Evolutionary conservation across 2,329 filamentous ascomycete species (phyloP).

Genomic region (Calonectria ilicicola): DNA sequence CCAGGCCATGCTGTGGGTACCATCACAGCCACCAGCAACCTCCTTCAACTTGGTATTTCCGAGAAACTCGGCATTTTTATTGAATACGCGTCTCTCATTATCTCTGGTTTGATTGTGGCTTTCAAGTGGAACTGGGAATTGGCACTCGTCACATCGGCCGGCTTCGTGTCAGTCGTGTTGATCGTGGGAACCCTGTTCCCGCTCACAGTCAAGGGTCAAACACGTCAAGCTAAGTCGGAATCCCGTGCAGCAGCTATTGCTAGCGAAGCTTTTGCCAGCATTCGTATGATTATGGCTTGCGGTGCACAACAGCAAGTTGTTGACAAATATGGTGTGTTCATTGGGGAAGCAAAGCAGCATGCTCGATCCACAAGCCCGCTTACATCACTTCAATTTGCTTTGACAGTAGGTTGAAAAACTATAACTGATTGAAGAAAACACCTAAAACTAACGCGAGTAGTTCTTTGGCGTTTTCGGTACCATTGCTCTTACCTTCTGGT

Average conservation of each 20-base stretch:
- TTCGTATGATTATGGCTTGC: constrained; percentile 73
- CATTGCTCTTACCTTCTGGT: constrained; percentile 73
- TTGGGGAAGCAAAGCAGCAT: constrained; percentile 64
- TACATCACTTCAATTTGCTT: constrained; percentile 67
- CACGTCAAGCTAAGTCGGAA: too few relatives aligned
- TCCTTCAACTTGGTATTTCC: constrained; percentile 73
- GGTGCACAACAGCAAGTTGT: constrained; percentile 68
- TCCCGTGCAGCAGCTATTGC: constrained; percentile 58
- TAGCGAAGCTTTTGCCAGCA: constrained; percentile 69
- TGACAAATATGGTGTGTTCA: constrained; percentile 65
- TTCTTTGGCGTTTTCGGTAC: constrained; percentile 66
- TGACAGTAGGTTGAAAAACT: constrained; percentile 52
- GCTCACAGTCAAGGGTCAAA: too few relatives aligned
- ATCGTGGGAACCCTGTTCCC: too few relatives aligned
- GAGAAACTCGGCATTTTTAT: constrained; percentile 71
- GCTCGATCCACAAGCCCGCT: constrained; percentile 56
- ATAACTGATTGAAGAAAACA: neutral
- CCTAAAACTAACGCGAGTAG: constrained; percentile 39
- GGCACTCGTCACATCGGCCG: constrained; percentile 64
- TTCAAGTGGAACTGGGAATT: constrained; percentile 70
- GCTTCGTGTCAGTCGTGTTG: constrained; percentile 51
- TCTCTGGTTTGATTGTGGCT: constrained; percentile 66
- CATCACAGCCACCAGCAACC: constrained; percentile 73
- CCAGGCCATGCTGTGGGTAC: constrained; percentile 71
- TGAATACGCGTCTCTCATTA: constrained; percentile 65